Conservation (phyloP, 805 yeast genomes). For the Zygoascus flipseniorum region DNA sequence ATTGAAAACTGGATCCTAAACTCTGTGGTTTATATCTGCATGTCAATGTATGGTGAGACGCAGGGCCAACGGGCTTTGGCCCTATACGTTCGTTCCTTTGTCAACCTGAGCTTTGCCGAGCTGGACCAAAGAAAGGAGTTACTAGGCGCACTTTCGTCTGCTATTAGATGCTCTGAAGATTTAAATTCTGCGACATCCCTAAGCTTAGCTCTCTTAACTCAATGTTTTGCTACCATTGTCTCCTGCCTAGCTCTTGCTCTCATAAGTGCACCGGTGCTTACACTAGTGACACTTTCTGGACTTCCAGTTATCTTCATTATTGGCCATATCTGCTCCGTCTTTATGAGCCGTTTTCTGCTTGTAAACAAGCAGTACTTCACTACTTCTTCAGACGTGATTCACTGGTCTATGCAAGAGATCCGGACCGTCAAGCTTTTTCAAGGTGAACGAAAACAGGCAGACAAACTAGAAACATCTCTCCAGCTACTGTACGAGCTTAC, state of each 20-base stretch:
- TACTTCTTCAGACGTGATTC: constrained; percentile 48
- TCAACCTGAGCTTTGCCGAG: constrained; percentile 49
- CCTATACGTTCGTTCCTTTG: constrained; percentile 35
- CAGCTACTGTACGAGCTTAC: constrained; percentile 34
- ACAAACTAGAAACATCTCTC: constrained; percentile 32
- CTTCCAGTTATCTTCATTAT: constrained; percentile 55
- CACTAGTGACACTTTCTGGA: constrained; percentile 66
- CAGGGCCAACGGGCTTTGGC: constrained; percentile 53
- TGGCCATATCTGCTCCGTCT: constrained; percentile 42
- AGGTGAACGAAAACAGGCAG: constrained; percentile 46
- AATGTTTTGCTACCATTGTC: constrained; percentile 43
- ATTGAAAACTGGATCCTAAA: constrained; percentile 35
- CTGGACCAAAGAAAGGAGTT: constrained; percentile 48
- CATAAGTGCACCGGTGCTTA: constrained; percentile 75
- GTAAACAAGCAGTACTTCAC: constrained; percentile 51
- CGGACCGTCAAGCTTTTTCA: constrained; percentile 53
- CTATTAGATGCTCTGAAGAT: constrained; percentile 60
- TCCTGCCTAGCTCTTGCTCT: constrained; percentile 59
- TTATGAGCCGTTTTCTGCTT: constrained; percentile 41
- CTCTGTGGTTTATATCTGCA: constrained; percentile 50
- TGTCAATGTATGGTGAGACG: constrained; percentile 66
- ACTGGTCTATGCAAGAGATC: constrained; percentile 62
- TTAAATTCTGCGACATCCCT: constrained; percentile 60
- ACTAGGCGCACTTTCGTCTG: constrained; percentile 56
- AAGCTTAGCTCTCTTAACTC: constrained; percentile 48